Evolutionary conservation across 2,329 filamentous ascomycete species (phyloP).

Genomic region (Fusarium buxicola): DNA sequence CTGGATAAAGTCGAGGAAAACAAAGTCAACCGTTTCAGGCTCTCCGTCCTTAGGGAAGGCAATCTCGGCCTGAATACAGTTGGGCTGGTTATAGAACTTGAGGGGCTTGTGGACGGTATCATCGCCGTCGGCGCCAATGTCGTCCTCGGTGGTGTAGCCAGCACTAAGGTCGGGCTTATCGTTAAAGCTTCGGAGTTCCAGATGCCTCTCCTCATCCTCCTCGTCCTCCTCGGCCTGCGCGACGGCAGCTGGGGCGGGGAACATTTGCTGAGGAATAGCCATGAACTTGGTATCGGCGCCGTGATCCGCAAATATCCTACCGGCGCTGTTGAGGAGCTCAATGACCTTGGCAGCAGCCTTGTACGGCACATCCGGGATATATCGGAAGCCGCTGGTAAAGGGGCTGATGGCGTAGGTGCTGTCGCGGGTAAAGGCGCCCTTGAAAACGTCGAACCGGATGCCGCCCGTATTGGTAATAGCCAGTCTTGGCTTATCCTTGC

Average conservation of each 20-base stretch:
- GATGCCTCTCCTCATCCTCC: slow-evolving; percentile 41
- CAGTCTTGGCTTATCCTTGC: slow-evolving; percentile 72
- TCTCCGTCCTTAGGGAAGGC: slow-evolving; percentile 67
- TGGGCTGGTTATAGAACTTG: slow-evolving; percentile 81
- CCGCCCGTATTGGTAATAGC: slow-evolving; percentile 90
- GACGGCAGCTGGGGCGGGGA: slow-evolving; percentile 32
- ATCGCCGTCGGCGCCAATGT: slow-evolving; percentile 85
- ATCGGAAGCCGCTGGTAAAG: slow-evolving; percentile 83
- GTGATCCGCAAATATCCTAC: slow-evolving; percentile 58
- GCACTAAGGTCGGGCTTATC: slow-evolving; percentile 60
- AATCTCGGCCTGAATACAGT: slow-evolving; percentile 80
- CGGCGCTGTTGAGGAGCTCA: slow-evolving; percentile 66
- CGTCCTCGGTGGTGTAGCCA: slow-evolving; percentile 92
- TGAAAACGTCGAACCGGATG: slow-evolving; percentile 95
- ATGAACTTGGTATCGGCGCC: slow-evolving; percentile 59
- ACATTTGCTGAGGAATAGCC: slow-evolving; percentile 61
- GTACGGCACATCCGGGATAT: slow-evolving; percentile 85
- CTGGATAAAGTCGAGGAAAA: slow-evolving; percentile 93
- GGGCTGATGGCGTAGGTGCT: slow-evolving; percentile 88
- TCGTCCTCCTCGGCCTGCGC: slow-evolving; percentile 27
- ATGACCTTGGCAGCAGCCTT: slow-evolving; percentile 76
- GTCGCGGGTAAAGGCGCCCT: slow-evolving; percentile 90
- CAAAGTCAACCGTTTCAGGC: slow-evolving; percentile 83
- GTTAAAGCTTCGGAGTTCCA: slow-evolving; percentile 49
- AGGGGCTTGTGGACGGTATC: slow-evolving; percentile 86